These are phyloP conservation scores for Erysimum cheiri DNA, from an alignment of 441 rosid species.

Conservation along the genomic window DNA sequence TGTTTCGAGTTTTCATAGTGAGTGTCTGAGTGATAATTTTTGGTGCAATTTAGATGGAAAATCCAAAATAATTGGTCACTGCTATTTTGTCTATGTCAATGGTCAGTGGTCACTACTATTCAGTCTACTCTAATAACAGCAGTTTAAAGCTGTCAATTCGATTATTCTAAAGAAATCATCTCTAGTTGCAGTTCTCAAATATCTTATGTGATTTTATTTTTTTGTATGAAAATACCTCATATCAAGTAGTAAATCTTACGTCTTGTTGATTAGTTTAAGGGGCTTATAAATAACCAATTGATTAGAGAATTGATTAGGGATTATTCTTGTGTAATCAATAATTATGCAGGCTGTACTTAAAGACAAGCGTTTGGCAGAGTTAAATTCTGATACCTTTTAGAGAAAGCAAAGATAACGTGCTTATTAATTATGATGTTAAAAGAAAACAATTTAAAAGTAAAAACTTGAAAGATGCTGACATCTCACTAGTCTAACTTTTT, in stretches of 20 bases:
- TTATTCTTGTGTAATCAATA: constrained; percentile 32
- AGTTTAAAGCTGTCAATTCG: constrained; percentile 33
- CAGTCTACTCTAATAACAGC: constrained; percentile 14
- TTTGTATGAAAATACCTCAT: not conserved
- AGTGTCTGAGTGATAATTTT: too few species aligned
- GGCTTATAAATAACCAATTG: constrained; percentile 22
- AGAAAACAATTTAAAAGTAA: not conserved
- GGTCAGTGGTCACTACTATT: not conserved
- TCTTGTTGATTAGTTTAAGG: constrained; percentile 16
- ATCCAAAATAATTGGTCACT: constrained; percentile 29
- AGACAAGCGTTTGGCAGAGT: constrained; percentile 27
- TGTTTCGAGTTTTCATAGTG: constrained; percentile 14
- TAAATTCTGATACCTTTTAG: constrained; percentile 44
- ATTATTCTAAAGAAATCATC: not conserved
- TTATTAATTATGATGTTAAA: constrained; percentile 42
- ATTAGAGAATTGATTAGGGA: constrained; percentile 29
- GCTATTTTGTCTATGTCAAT: not conserved
- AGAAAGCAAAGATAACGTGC: constrained; percentile 56
- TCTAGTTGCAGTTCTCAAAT: not conserved
- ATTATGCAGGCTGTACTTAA: constrained; percentile 42
- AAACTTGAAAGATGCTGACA: constrained; percentile 37
- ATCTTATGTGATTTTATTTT: not conserved
- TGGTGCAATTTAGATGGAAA: constrained; percentile 8
- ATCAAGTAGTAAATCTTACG: constrained; percentile 19
- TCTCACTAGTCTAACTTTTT: constrained; percentile 35